Base-by-base conservation (phyloP, 2,329 filamentous ascomycete species). In the Xylaria polymorpha region DNA sequence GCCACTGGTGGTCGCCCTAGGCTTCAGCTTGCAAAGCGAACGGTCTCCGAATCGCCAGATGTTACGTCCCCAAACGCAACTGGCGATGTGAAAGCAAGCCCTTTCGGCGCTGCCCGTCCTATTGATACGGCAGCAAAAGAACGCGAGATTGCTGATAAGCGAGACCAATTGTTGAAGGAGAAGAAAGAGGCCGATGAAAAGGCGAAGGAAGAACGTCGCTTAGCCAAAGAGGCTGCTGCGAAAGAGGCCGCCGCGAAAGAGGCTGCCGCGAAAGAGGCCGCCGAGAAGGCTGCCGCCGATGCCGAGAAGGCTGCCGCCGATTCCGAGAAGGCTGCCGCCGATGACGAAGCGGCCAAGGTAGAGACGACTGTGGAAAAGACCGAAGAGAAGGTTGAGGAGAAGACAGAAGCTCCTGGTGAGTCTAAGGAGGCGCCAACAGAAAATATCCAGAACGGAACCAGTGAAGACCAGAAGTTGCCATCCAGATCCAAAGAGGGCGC, bases 41-140 rank as follows among this genome's bases (percentile, higher is more conserved):
- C 94, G 4, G 93, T 98, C 14, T 91, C 94, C 0, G 94, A 97
- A 76, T 86, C 84, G 3, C 78, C 84, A 4, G 87, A 88, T 70
- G 77, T 82, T 10, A 73, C 83, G 41, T 83, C 87, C 3, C 79
- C 90, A 29, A 84, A 89, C 64, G 78, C 81, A n/a, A 75, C 83
- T 20, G 79, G 83, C 37, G 92, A 96, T 76, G 85, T 92, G 50
- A 98, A 98, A 85, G 88, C 94, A 32, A 98, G 92, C 81, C 94
- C 94, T 48, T 99, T 99, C 79, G 96, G 96, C 76, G 94, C 92
- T 70, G 96, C 96, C 66, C 91, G 92, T 71, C 96, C 96, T 64
- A 97, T 98, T 75, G 94, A 99, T 82, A 98, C 95, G 56, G 92
- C 93, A 55, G 88, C 94, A 15, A 91, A 93, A 73, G 95, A 98